Base-by-base conservation (phyloP, 2,329 filamentous ascomycete species). In the Colletotrichum nymphaeae region DNA sequence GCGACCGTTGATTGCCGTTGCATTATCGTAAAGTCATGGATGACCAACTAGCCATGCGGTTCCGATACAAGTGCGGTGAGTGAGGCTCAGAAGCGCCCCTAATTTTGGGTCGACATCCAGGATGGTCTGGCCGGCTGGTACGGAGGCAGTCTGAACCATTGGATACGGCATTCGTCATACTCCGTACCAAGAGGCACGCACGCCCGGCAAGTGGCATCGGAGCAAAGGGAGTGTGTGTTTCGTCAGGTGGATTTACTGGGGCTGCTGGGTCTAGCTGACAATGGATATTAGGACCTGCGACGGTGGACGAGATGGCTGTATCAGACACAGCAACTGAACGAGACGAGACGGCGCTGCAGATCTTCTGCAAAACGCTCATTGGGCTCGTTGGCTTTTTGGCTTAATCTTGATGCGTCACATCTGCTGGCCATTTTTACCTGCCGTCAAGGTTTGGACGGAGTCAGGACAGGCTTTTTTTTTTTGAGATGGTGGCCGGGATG, bases 161-260 rank as follows among this genome's bases (percentile, higher is more conserved):
- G 42, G 42, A 49, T 22, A 63, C 53, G 66, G 59, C 59, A 69
- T 16, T 69, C 66, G 66, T 69, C 66, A 73, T 73, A 73, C 32
- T 35, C 32, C 32, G 32, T 35, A 35, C 58, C 59, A 69, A 69
- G 66, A 59, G 49, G 28, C 46, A 16, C 69, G 65, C 69, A 69
- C 52, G 52, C 59, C 64, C 70, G 66, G 66, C 66, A 69, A 58
- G 49, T 58, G 58, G 60, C 35, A 52, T 69, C 59, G 66, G 66
- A 49, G 70, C 30, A 69, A 69, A 63, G 55, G 53, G 66, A 69
- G 66, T 35, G 67, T 19, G 26, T 55, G 67, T 69, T 64, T 58
- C 53, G 67, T 64, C 37, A 49, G 60, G 59, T 69, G 70, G 70
- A 53, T 68, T 64, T 53, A n/a, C 58, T 59, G 69, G 69, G 64